These are phyloP conservation scores for Paecilomyces variotii DNA, from an alignment of 2,329 filamentous ascomycete genomes.

Conservation along the genomic window DNA sequence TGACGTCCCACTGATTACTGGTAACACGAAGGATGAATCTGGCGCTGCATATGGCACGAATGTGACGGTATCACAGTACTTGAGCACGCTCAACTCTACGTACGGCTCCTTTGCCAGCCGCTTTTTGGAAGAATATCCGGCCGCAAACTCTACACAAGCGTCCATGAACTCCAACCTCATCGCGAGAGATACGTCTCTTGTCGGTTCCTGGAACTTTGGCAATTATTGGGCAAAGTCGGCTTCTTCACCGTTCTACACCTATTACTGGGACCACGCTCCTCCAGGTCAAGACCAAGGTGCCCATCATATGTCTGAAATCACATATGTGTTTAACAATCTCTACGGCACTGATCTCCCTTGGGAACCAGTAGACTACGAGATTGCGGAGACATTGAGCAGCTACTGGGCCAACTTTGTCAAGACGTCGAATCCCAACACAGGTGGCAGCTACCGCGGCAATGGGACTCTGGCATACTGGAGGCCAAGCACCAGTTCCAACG, in stretches of 20 bases:
- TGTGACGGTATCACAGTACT: conserved; percentile 9
- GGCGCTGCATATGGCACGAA: conserved; percentile 8
- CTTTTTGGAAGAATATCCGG: conserved; percentile 18
- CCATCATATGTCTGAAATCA: conserved; percentile 23
- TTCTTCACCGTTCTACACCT: conserved; percentile 18
- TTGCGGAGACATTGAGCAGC: conserved; percentile 14
- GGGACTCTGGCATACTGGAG: not conserved
- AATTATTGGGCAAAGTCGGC: conserved; percentile 3
- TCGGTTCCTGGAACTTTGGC: conserved; percentile 9
- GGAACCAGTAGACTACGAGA: conserved; percentile 16
- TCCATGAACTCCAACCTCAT: conserved; percentile 15
- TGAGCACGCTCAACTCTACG: conserved; percentile 13
- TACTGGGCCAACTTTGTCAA: conserved; percentile 28
- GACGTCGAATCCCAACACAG: conserved; percentile 20
- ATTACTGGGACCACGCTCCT: conserved; percentile 23
- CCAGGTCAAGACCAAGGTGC: conserved; percentile 14
- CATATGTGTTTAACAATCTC: conserved; percentile 25
- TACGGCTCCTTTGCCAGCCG: conserved; percentile 2
- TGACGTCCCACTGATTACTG: conserved; percentile 22
- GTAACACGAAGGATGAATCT: conserved; percentile 20
- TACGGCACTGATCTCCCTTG: conserved; percentile 16
- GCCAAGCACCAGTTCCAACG: not conserved
- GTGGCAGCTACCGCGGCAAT: not conserved
- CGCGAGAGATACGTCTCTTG: conserved; percentile 13
- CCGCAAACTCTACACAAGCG: conserved; percentile 11